phyloP scores from a whole-genome alignment of 2,329 filamentous ascomycete genomes.

The Fusarium tanahbumbuense region DNA sequence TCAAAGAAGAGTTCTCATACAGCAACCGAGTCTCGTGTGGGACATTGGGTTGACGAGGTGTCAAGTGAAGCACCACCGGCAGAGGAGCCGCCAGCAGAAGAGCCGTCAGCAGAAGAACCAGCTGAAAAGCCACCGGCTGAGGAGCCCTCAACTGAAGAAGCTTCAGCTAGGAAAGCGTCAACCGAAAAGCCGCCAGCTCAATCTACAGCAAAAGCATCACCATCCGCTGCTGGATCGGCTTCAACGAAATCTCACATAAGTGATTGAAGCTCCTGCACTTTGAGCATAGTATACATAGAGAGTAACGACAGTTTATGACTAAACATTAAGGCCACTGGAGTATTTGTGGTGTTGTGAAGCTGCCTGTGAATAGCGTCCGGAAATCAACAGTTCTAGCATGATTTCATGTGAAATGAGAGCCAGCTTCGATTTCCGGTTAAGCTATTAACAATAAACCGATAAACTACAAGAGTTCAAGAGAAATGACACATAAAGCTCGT shows the following conservation, averaged over 20 bases:
- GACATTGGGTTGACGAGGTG: not conserved
- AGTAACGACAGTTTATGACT: not conserved
- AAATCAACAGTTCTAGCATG: not conserved
- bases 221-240: not conserved
- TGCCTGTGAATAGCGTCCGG: not conserved
- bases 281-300: not conserved
- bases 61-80: not conserved
- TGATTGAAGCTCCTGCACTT: not conserved
- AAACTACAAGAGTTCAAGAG: not conserved
- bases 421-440: not conserved
- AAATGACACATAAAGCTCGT: not conserved
- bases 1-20: conserved; percentile 2
- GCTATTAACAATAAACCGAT: not conserved
- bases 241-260: not conserved
- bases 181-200: not conserved
- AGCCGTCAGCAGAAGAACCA: not conserved
- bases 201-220: not conserved
- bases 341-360: not conserved
- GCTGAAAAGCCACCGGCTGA: not conserved
- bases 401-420: not conserved
- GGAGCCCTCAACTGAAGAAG: not conserved
- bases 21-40: not conserved
- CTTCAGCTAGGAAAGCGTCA: not conserved
- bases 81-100: not conserved
- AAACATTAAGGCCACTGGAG: not conserved